Evolutionary conservation across 371 early-diverging fungal genomes (phyloP).

Genomic region (Polyrhizophydium stewartii): DNA sequence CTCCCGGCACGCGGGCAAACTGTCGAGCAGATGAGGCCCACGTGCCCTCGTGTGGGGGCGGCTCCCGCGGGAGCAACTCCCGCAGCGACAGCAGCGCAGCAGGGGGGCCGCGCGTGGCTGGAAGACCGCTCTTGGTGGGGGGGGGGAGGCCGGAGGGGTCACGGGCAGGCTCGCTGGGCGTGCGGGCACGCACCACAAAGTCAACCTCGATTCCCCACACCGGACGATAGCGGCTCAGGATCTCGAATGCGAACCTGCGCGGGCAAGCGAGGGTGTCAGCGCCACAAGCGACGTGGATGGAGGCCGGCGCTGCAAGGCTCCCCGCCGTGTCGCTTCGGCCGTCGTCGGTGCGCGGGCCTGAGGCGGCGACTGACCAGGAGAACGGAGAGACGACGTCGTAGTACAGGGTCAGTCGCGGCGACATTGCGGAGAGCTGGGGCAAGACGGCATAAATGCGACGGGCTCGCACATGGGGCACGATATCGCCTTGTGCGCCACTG

Average conservation of each 20-base stretch:
- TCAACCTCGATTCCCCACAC: slow-evolving; percentile 8
- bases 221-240: slow-evolving; percentile 5
- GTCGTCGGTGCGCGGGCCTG: neutral
- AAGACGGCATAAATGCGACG: too few relatives aligned
- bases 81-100: neutral
- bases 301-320: neutral
- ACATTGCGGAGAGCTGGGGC: too few relatives aligned
- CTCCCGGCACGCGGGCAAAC: neutral
- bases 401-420: slow-evolving; percentile 23
- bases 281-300: too few relatives aligned
- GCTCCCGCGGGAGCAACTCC: too few relatives aligned
- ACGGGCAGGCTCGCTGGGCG: too few relatives aligned
- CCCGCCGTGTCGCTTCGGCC: neutral
- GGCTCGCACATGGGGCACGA: too few relatives aligned
- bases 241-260: slow-evolving; percentile 17
- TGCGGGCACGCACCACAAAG: neutral
- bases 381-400: slow-evolving; percentile 33
- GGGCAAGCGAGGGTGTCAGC: neutral
- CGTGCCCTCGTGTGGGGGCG: too few relatives aligned
- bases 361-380: too few relatives aligned
- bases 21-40: too few relatives aligned
- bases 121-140: neutral
- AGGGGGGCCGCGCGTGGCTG: slow-evolving; percentile 7
- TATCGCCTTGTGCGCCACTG: too few relatives aligned
- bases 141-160: too few relatives aligned